phyloP scores from a whole-genome alignment of 768 basidiomycete species.

The Tephrocybe rancida region DNA sequence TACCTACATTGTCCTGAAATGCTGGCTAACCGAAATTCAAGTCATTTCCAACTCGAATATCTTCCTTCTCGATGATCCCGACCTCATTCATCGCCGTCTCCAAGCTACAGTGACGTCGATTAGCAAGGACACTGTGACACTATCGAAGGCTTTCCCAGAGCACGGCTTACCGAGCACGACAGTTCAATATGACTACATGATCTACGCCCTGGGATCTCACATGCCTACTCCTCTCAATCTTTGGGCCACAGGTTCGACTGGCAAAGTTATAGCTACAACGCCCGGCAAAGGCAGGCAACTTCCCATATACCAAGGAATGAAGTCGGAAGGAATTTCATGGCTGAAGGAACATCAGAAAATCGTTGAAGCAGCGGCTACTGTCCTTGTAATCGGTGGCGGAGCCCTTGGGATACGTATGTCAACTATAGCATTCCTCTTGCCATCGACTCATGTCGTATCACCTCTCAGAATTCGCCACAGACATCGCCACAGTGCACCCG shows the following conservation, averaged over 20 bases:
- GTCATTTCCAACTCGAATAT: constrained; percentile 60
- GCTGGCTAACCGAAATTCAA: constrained; percentile 1
- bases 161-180: constrained; percentile 35
- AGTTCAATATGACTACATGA: constrained; percentile 55
- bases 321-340: constrained; percentile 51
- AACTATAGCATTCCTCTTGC: not conserved
- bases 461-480: constrained; percentile 59
- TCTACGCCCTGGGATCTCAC: constrained; percentile 64
- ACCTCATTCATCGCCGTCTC: constrained; percentile 34
- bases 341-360: constrained; percentile 50
- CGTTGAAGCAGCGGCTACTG: constrained; percentile 46
- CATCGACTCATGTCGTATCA: not conserved
- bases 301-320: constrained; percentile 40
- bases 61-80: constrained; percentile 33
- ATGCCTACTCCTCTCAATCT: constrained; percentile 57
- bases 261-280: constrained; percentile 1
- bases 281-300: constrained; percentile 11
- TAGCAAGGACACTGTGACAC: constrained; percentile 38
- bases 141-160: constrained; percentile 52
- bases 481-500: constrained; percentile 58
- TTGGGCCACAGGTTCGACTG: constrained; percentile 39
- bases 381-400: constrained; percentile 73
- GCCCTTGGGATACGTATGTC: constrained; percentile 71
- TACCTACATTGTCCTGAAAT: not conserved
- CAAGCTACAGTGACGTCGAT: constrained; percentile 49